A percentile compares a stretch with the other conserved stretches of the same genome.
Conservation (phyloP, 495 filamentous ascomycete genomes). For the Geopyxis carbonaria region DNA sequence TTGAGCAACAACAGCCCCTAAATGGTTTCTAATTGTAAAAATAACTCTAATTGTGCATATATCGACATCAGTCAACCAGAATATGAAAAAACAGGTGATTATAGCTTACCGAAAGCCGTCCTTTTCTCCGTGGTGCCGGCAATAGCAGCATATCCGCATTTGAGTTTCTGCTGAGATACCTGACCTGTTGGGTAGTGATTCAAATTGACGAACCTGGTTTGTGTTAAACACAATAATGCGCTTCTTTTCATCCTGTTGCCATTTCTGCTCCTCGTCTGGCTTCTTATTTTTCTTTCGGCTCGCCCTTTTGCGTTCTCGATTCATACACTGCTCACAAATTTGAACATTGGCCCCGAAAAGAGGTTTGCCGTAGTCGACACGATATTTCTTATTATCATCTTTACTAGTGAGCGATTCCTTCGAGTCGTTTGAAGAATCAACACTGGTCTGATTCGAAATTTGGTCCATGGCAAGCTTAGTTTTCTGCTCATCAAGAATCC, state of each 20-base stretch:
- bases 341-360: slow-evolving; percentile 37
- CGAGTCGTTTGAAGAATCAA: too few species aligned
- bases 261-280: slow-evolving; percentile 65
- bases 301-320: slow-evolving; percentile 71
- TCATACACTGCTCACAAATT: slow-evolving; percentile 71
- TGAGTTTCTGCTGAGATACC: slow-evolving; percentile 44
- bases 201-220: slow-evolving; percentile 77
- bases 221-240: slow-evolving; percentile 89
- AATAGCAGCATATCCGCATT: slow-evolving; percentile 97
- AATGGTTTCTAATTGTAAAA: slow-evolving; percentile 73
- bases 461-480: background rate
- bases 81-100: slow-evolving; percentile 8
- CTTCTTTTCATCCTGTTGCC: slow-evolving; percentile 56
- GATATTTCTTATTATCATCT: slow-evolving; percentile 1
- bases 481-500: slow-evolving; percentile 1
- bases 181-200: slow-evolving; percentile 21
- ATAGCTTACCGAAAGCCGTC: slow-evolving; percentile 56
- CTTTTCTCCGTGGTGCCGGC: slow-evolving; percentile 84
- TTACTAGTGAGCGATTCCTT: background rate
- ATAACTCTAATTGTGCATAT: slow-evolving; percentile 64
- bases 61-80: slow-evolving; percentile 1
- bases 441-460: too few species aligned
- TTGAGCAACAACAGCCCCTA: slow-evolving; percentile 59
- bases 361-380: slow-evolving; percentile 1
- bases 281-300: slow-evolving; percentile 74